Conservation (phyloP, 768 basidiomycete species). For the Lactifluus volemus region DNA sequence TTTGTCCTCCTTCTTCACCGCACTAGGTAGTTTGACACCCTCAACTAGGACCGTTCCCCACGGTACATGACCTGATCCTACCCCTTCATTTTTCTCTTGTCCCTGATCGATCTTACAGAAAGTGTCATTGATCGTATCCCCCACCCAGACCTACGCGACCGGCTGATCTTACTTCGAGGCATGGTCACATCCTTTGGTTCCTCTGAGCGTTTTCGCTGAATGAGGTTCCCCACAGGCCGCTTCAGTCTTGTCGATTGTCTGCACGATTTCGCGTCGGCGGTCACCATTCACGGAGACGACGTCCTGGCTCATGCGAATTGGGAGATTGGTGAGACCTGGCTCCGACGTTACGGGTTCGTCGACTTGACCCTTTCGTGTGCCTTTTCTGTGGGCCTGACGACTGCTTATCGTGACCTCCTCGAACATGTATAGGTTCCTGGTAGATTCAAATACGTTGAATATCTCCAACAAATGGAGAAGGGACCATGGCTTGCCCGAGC, state of each 20-base stretch:
- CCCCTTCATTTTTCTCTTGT: not conserved
- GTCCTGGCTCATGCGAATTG: constrained; percentile 84
- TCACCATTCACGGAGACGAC: constrained; percentile 84
- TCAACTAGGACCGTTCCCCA: constrained; percentile 63
- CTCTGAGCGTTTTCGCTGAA: not conserved
- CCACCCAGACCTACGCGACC: constrained; percentile 83
- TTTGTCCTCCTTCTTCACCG: constrained; percentile 9
- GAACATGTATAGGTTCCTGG: constrained; percentile 50
- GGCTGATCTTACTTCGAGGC: constrained; percentile 86
- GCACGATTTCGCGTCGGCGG: constrained; percentile 56
- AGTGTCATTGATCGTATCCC: constrained; percentile 86
- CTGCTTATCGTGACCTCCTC: constrained; percentile 1
- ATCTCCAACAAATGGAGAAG: constrained; percentile 84
- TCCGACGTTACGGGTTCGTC: constrained; percentile 71
- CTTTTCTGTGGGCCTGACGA: not conserved
- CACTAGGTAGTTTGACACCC: constrained; percentile 6
- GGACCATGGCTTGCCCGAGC: constrained; percentile 69
- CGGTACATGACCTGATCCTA: constrained; percentile 36
- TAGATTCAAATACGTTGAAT: constrained; percentile 60
- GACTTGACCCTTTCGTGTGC: not conserved
- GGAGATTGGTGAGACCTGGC: constrained; percentile 81
- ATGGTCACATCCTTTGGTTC: not conserved
- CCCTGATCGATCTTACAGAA: constrained; percentile 40
- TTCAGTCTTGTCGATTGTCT: constrained; percentile 77
- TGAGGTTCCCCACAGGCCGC: constrained; percentile 40